Conservation (phyloP, 2,329 filamentous ascomycete species). For the Calonectria naviculata region DNA sequence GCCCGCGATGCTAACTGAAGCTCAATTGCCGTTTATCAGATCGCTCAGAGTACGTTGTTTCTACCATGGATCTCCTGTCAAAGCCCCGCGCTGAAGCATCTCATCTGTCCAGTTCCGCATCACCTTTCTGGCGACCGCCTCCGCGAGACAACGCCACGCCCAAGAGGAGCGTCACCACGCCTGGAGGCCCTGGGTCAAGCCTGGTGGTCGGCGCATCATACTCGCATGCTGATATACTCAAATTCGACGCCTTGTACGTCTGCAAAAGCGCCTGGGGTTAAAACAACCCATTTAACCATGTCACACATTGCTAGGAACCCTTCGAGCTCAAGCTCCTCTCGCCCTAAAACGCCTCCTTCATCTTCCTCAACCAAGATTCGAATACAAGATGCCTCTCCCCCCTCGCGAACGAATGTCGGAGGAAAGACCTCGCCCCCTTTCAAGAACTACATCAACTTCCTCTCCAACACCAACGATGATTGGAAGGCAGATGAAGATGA, state of each 20-base stretch:
- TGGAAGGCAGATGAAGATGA: constrained; percentile 84
- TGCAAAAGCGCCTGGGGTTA: background rate
- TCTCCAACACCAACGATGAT: constrained; percentile 84
- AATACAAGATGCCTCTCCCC: constrained; percentile 65
- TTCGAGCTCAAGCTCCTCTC: constrained; percentile 65
- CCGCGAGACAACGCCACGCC: constrained; percentile 61
- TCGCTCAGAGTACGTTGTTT: constrained; percentile 68
- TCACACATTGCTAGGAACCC: constrained; percentile 61
- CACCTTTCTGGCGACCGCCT: constrained; percentile 87
- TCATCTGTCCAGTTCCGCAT: constrained; percentile 71
- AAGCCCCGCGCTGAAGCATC: constrained; percentile 41
- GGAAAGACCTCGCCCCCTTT: constrained; percentile 70
- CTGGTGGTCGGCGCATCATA: constrained; percentile 94
- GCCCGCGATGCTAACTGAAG: constrained; percentile 40
- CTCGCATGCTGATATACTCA: constrained; percentile 94
- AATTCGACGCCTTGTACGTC: constrained; percentile 82
- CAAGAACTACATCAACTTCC: constrained; percentile 82
- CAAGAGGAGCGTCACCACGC: constrained; percentile 58
- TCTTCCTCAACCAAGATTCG: constrained; percentile 63
- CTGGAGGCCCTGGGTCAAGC: constrained; percentile 66
- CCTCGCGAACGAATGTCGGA: constrained; percentile 62
- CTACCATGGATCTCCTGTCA: constrained; percentile 5
- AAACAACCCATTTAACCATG: constrained; percentile 9
- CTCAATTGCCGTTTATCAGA: constrained; percentile 54
- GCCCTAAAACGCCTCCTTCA: constrained; percentile 82